phyloP scores from a whole-genome alignment of 2,329 filamentous ascomycete species.

The Colletotrichum endophyticum region DNA sequence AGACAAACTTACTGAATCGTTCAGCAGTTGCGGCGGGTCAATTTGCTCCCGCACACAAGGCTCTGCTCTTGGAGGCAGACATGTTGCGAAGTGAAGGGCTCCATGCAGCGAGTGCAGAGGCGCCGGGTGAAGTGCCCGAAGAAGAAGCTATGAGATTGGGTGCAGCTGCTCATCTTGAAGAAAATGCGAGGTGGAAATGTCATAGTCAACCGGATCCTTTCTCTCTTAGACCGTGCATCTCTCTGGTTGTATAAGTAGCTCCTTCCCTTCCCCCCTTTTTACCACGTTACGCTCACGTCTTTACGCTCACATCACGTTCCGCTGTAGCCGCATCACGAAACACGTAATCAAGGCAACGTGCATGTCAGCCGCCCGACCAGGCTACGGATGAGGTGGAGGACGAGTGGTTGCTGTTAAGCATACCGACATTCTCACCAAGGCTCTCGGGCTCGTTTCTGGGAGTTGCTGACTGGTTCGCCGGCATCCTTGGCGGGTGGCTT shows the following conservation, averaged over 20 bases:
- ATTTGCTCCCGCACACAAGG: not conserved
- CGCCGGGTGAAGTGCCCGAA: constrained; percentile 2
- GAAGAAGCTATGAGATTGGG: not conserved
- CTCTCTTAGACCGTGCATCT: not conserved
- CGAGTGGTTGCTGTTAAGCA: constrained; percentile 1
- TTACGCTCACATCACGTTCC: not conserved
- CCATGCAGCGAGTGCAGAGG: constrained; percentile 19
- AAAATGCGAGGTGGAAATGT: not conserved
- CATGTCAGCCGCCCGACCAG: not conserved
- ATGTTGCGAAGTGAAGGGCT: constrained; percentile 22
- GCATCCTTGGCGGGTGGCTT: not conserved
- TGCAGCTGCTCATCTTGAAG: not conserved
- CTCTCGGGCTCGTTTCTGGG: not conserved
- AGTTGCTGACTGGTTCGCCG: not conserved
- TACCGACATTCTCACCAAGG: constrained; percentile 15
- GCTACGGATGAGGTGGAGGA: not conserved
- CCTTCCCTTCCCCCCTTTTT: not conserved
- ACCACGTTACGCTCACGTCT: not conserved
- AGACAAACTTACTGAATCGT: not conserved
- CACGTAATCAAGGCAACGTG: not conserved
- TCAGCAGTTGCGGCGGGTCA: not conserved
- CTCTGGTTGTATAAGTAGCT: not conserved
- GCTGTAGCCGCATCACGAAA: not conserved
- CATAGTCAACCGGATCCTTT: not conserved
- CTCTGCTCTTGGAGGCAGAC: constrained; percentile 9